A percentile compares a stretch with the other conserved stretches of the same genome.
These are phyloP conservation scores for Malus orientalis DNA, from an alignment of 306 rosid genomes.

Conservation along the genomic window DNA sequence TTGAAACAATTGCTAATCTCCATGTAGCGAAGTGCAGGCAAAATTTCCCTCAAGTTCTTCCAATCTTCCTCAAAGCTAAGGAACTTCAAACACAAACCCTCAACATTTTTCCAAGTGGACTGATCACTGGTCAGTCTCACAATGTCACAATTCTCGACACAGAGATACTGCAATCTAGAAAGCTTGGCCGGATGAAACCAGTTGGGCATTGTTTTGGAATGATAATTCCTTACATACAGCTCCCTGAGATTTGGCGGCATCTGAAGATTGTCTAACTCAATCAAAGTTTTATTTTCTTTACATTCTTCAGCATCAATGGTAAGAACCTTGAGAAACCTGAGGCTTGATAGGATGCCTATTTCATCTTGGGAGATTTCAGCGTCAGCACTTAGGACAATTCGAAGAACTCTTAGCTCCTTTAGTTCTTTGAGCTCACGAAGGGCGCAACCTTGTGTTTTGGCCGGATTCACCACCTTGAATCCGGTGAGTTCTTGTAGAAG, in stretches of 20 bases:
- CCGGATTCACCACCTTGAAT: background rate
- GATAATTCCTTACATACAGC: slow-evolving; percentile 4
- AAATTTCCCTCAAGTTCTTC: background rate
- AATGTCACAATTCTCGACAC: background rate
- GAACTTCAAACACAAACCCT: too few species aligned
- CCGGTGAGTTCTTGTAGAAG: background rate
- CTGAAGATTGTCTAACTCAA: background rate
- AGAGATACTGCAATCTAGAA: background rate
- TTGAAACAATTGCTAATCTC: background rate
- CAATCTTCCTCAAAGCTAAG: background rate
- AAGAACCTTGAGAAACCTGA: background rate
- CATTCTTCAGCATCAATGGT: background rate
- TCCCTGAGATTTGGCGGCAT: slow-evolving; percentile 10
- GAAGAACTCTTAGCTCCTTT: background rate
- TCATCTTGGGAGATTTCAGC: background rate
- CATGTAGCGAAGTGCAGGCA: slow-evolving; percentile 6
- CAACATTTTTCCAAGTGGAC: too few species aligned
- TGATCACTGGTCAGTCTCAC: too few species aligned
- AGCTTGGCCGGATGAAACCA: slow-evolving; percentile 3
- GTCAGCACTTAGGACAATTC: background rate
- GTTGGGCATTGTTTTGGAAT: background rate
- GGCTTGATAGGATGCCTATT: background rate
- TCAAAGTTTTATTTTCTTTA: background rate
- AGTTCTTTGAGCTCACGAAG: background rate
- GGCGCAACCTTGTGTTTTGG: background rate